Conservation (phyloP, 208 protist species). For the Leishmania martiniquensis region DNA sequence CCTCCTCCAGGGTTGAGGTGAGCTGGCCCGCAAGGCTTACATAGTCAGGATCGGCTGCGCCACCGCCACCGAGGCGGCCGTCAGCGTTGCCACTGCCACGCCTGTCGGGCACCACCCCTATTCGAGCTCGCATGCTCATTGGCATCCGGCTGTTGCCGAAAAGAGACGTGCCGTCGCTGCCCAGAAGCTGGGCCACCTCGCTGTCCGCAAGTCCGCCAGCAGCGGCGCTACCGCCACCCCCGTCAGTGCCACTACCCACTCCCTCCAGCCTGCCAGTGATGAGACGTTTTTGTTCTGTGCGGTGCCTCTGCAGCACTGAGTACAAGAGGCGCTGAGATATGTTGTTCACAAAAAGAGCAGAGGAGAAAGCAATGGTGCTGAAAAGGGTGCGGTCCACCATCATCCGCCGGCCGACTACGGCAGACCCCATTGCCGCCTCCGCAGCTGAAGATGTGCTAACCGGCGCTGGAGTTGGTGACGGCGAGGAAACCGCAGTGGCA, state of each 20-base stretch:
- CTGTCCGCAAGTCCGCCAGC: constrained; percentile 18
- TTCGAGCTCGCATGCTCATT: constrained; percentile 17
- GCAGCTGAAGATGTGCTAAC: constrained; percentile 9
- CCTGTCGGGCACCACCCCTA: neutral
- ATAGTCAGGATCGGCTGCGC: constrained; percentile 31
- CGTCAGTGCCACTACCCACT: neutral
- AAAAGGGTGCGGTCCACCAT: constrained; percentile 63
- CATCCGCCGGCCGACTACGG: constrained; percentile 7
- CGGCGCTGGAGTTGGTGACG: neutral
- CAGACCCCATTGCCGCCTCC: constrained; percentile 16
- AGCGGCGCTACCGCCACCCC: constrained; percentile 17
- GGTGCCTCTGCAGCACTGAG: constrained; percentile 40
- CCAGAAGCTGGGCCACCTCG: constrained; percentile 27
- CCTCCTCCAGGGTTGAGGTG: constrained; percentile 49
- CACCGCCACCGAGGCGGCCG: neutral
- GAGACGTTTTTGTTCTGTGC: constrained; percentile 18
- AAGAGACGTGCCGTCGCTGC: constrained; percentile 42
- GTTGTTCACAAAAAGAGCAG: constrained; percentile 78
- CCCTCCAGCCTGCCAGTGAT: constrained; percentile 8
- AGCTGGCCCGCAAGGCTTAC: constrained; percentile 42
- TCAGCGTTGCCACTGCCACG: neutral
- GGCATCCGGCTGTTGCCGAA: constrained; percentile 38
- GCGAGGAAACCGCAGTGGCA: neutral
- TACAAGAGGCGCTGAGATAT: constrained; percentile 64
- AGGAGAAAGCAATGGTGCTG: constrained; percentile 66